Evolutionary conservation across 129 eudicot genomes (phyloP).

Genomic region (Helianthus annuus): HanXRQr2.0-SUNRISE NC_035443.2:174973781-174974280

Average conservation of each 20-base stretch:
- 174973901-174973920: slow-evolving; percentile 95
- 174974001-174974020: slow-evolving; percentile 66
- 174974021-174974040: slow-evolving; percentile 79
- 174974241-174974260: slow-evolving; percentile 70
- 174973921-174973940: slow-evolving; percentile 84
- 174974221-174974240: slow-evolving; percentile 80
- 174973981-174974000: slow-evolving; percentile 69
- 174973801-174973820: slow-evolving; percentile 73
- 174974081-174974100: slow-evolving; percentile 71
- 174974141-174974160: slow-evolving; percentile 81
- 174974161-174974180: slow-evolving; percentile 82
- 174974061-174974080: slow-evolving; percentile 80
- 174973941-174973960: slow-evolving; percentile 84
- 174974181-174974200: slow-evolving; percentile 79
- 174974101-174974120: slow-evolving; percentile 68
- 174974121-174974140: slow-evolving; percentile 83
- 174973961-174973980: slow-evolving; percentile 77
- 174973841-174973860: slow-evolving; percentile 86
- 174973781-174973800: slow-evolving; percentile 90
- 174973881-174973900: slow-evolving; percentile 89
- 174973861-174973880: slow-evolving; percentile 84
- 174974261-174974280: slow-evolving; percentile 90
- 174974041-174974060: slow-evolving; percentile 82
- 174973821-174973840: slow-evolving; percentile 67
- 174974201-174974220: slow-evolving; percentile 73